Base-by-base conservation (phyloP, 805 yeast genomes). In the Saccharomycopsis babjevae region DNA sequence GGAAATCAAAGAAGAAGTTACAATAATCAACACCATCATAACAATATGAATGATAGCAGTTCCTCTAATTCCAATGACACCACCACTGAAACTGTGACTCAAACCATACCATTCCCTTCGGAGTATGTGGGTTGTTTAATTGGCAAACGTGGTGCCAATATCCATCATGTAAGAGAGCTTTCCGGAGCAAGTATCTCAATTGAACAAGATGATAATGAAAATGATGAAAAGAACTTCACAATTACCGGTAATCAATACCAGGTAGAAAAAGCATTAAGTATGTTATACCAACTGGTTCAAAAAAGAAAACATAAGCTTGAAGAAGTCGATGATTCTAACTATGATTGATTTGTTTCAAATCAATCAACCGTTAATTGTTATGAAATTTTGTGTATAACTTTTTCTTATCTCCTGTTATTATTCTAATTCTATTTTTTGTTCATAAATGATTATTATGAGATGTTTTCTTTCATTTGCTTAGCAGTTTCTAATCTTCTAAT, bases 111-210 rank as follows among this genome's bases (percentile, higher is more conserved):
- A 34, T 86, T 89, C 69, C 89, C 96, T 43, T 85, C 86, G 66
- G 89, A 84, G 63, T 84, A 84, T 75, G 96, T 91, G 54, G 97
- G 97, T 52, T 93, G 96, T 57, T 77, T 91, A 59, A 89, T 91
- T 67, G 97, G 97, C 62, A 86, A 86, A 66, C 84, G 85, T 65
- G 97, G 97, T 46, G 76, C 88, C 34, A 82, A 96, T 73, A 89
- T 91, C 66, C 94, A 88, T 71, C 96, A 91, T 64, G 86, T 91
- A 57, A 81, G 97, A 67, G 83, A 86, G 67, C 79, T 79, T 40
- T 82, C 91, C 57, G 92, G 91, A 50, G 91, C 96, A 46, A 81
- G 83, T 50, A 89, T 91, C 69, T 82, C 84, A 5, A 88, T 91
- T 66, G 83, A 87, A 43, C 83, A 86, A 60, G 88, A 85, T 67